Evolutionary conservation across 768 basidiomycete species (phyloP), one percentile per base, ranked within the genome.

Genomic region (Podaxis rugospora): DNA sequence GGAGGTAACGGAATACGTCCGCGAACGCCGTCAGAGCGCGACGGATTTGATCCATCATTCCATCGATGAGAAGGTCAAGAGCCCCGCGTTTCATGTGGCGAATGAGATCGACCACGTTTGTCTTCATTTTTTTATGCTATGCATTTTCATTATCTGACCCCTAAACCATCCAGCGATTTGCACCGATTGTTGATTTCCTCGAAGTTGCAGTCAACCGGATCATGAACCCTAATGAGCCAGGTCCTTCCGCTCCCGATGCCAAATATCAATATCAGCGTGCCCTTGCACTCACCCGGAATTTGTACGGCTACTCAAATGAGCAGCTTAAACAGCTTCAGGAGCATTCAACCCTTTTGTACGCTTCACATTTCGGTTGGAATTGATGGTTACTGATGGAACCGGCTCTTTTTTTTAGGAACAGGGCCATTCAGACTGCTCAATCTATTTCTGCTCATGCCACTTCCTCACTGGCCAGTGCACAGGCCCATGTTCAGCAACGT

Each of bases 201-300:
- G 85, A 88, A 70, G 77, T 75, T 21, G 83, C 84, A 10, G 80
- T 88, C 51, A 70, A 72, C 23, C 76, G 73, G 18, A 71, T 81
- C 57, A 81, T 83, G 70, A 76, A 72, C 50, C 74, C 76, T 50
- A 18, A 53, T 35, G 81, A 84, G 51, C 78, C 80, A 36, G 77
- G 76, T 16, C 70, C 78, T 5, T 75, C 82, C 4, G 74, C 81
- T 10, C 76, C 79, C 10, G 82, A 86, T 64, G 75, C 80, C 49
- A 82, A 89, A 70, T 90, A 84, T 66, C 92, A 93, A 74, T 90
- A 90, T 67, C 89, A 90, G 69, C 89, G 91, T 51, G 89, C 83
- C 50, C 77, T 83, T 63, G 77, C 78, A 39, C 81, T 93, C 54
- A 87, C 89, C 35, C 81, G 79, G 66, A 82, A 83, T 44, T 76